Percentiles rank a stretch among this genome's conserved stretches.
phyloP scores from a whole-genome alignment of 1,284 basidiomycete species.

The Naganishia albida region DNA sequence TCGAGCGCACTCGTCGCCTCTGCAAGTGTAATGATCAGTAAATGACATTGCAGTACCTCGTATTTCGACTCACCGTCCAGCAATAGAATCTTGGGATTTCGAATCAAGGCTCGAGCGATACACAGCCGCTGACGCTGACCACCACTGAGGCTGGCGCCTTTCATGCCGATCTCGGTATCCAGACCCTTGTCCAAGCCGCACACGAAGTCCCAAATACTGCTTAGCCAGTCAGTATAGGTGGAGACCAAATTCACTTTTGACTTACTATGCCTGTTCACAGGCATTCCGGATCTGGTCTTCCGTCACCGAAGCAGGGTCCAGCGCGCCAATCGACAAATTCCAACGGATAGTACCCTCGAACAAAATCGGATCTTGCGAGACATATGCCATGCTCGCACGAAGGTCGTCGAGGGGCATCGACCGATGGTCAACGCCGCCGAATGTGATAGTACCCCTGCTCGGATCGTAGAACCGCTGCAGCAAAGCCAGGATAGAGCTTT shows the following conservation, averaged over 20 bases:
- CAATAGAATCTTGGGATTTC: constrained; percentile 65
- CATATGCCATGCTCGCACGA: constrained; percentile 54
- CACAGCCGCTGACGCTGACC: constrained; percentile 69
- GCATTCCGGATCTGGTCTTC: constrained; percentile 6
- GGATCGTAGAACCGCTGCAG: constrained; percentile 56
- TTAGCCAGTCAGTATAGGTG: constrained; percentile 38
- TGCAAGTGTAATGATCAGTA: neutral
- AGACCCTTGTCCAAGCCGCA: constrained; percentile 23
- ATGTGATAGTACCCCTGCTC: constrained; percentile 47
- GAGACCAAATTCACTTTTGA: constrained; percentile 44
- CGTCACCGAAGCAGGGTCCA: constrained; percentile 33
- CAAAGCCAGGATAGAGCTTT: constrained; percentile 46
- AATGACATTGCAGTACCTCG: neutral
- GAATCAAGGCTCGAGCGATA: constrained; percentile 92
- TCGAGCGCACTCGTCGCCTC: constrained; percentile 83
- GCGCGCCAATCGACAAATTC: constrained; percentile 40
- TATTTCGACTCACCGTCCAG: constrained; percentile 41
- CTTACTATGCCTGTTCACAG: constrained; percentile 37
- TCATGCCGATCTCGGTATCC: constrained; percentile 50
- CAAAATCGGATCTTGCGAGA: constrained; percentile 56
- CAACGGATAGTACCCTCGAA: constrained; percentile 50
- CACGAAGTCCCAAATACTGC: constrained; percentile 29
- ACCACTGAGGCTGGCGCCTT: constrained; percentile 54
- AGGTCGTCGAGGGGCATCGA: constrained; percentile 47
- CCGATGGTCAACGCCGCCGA: constrained; percentile 53